phyloP scores from a whole-genome alignment of 1,284 basidiomycete species.

The Coniferiporia weirii region DNA sequence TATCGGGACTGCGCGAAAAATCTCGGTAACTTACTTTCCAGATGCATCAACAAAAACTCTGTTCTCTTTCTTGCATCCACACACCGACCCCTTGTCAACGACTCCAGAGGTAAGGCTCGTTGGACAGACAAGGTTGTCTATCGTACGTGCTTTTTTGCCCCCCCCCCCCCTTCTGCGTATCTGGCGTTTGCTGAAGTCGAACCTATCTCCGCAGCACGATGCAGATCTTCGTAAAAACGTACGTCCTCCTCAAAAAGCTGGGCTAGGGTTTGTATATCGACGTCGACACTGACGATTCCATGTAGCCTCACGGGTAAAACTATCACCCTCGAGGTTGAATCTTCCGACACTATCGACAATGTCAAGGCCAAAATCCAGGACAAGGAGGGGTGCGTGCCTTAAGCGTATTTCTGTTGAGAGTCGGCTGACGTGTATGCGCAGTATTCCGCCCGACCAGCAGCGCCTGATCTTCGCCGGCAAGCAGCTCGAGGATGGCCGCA shows the following conservation, averaged over 20 bases:
- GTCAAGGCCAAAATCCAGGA: conserved; percentile 96
- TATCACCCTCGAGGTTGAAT: conserved; percentile 96
- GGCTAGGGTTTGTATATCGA: conserved; percentile 6
- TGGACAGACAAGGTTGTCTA: conserved; percentile 77
- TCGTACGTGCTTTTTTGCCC: background rate
- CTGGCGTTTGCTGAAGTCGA: background rate
- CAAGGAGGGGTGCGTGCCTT: conserved; percentile 76
- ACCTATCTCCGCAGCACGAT: conserved; percentile 38
- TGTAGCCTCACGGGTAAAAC: conserved; percentile 96
- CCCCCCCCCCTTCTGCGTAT: background rate
- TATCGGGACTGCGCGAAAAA: conserved; percentile 9
- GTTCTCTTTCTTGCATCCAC: conserved; percentile 18
- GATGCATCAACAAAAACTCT: background rate
- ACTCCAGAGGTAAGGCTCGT: conserved; percentile 78
- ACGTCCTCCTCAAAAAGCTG: conserved; percentile 27
- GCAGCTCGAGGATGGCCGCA: conserved; percentile 93
- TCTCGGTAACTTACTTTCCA: background rate
- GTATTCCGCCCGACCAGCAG: conserved; percentile 94
- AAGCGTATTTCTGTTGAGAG: background rate
- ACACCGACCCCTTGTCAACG: conserved; percentile 60
- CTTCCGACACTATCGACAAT: conserved; percentile 96
- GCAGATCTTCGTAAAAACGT: conserved; percentile 98
- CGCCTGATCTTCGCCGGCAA: conserved; percentile 98
- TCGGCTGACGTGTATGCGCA: conserved; percentile 25
- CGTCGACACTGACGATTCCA: conserved; percentile 2